phyloP scores from a whole-genome alignment of 192 early-diverging fungal genomes.

The Podila verticillata region DNA sequence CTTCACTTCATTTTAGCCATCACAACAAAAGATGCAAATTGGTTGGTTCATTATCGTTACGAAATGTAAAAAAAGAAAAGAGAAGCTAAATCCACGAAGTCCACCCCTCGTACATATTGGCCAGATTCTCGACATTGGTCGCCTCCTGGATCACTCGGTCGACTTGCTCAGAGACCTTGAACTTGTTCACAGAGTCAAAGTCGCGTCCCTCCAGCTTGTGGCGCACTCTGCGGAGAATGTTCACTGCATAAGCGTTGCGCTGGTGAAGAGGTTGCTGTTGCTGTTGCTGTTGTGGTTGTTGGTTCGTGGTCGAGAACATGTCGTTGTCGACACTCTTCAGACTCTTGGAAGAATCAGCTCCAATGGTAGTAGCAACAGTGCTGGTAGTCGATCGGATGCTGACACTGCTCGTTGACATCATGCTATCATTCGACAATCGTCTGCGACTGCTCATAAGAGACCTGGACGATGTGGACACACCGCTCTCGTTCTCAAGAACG shows the following conservation, averaged over 20 bases:
- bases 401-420: background rate
- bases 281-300: slow-evolving; percentile 17
- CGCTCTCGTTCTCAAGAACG: background rate
- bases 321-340: background rate
- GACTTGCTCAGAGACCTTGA: slow-evolving; percentile 73
- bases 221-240: slow-evolving; percentile 68
- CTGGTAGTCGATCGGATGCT: background rate
- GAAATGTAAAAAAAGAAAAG: background rate
- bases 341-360: background rate
- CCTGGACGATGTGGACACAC: background rate
- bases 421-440: slow-evolving; percentile 1
- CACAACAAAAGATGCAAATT: no score
- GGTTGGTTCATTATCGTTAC: no score
- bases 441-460: background rate
- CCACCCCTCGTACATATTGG: slow-evolving; percentile 92
- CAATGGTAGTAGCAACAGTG: background rate
- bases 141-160: slow-evolving; percentile 74
- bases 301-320: background rate
- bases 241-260: slow-evolving; percentile 69
- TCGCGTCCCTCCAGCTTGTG: slow-evolving; percentile 76
- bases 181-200: slow-evolving; percentile 56
- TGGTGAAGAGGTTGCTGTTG: slow-evolving; percentile 33
- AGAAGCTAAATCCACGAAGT: slow-evolving; percentile 80
- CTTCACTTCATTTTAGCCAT: no score
- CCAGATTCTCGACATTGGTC: slow-evolving; percentile 69